Percentiles rank a stretch among this genome's conserved stretches.
Conservation (phyloP, 768 basidiomycete species). For the Xerocomus spinulosus region DNA sequence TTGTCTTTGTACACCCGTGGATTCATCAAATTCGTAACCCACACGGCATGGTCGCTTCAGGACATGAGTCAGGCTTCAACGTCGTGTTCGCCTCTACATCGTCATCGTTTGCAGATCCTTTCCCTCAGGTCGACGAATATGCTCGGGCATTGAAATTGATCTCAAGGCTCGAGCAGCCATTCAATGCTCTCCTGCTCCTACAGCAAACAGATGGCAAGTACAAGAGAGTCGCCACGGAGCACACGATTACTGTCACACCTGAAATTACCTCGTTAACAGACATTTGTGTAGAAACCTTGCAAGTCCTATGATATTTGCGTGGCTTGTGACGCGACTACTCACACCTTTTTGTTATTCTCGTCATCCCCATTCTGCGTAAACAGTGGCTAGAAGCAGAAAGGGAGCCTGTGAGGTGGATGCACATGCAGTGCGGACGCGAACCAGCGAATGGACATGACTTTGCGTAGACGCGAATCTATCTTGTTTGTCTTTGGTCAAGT, state of each 20-base stretch:
- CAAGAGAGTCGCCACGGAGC: constrained; percentile 18
- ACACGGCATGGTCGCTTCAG: background rate
- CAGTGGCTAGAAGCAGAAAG: too few species aligned
- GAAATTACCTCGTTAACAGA: background rate
- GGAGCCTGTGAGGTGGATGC: too few species aligned
- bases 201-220: background rate
- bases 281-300: background rate
- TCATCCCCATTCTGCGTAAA: too few species aligned
- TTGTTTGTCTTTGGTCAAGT: too few species aligned
- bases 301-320: background rate
- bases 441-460: too few species aligned
- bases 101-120: background rate
- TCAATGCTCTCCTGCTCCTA: constrained; percentile 3
- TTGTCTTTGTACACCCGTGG: constrained; percentile 6
- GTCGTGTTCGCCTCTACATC: background rate
- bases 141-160: constrained; percentile 3
- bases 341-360: background rate
- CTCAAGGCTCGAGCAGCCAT: constrained; percentile 2
- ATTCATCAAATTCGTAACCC: background rate
- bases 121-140: background rate
- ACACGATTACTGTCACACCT: constrained; percentile 1
- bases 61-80: background rate
- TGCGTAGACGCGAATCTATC: too few species aligned
- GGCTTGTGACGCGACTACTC: background rate
- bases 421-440: too few species aligned